A percentile compares a stretch with the other conserved stretches of the same genome.
Conservation (phyloP, 2,329 filamentous ascomycete species). For the Westerdykella ornata region DNA sequence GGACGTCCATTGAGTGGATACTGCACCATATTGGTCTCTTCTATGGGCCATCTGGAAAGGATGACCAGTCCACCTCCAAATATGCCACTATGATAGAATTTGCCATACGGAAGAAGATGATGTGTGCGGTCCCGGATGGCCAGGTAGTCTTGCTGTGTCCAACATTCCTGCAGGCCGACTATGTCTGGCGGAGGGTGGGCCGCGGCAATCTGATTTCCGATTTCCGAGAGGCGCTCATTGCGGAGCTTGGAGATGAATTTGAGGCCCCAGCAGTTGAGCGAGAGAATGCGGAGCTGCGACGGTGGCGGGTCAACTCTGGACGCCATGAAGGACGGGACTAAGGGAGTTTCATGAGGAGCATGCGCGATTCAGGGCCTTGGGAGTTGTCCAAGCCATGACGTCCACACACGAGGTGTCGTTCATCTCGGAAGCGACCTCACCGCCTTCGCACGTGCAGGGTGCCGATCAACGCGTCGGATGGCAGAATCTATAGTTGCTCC, state of each 20-base stretch:
- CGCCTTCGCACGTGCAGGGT: conserved; percentile 2
- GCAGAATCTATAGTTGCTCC: conserved; percentile 4
- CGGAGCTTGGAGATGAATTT: conserved; percentile 78
- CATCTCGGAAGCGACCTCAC: conserved; percentile 1
- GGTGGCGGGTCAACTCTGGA: conserved; percentile 26
- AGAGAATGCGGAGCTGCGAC: conserved; percentile 65
- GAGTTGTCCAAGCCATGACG: too few species aligned
- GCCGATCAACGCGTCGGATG: background rate
- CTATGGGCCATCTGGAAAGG: conserved; percentile 85
- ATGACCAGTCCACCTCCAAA: conserved; percentile 88
- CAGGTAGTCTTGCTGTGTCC: conserved; percentile 77
- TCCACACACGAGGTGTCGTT: conserved; percentile 1
- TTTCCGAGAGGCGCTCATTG: conserved; percentile 70
- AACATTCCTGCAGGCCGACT: conserved; percentile 92
- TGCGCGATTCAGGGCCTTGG: too few species aligned
- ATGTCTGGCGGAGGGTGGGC: conserved; percentile 67
- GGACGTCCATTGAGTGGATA: conserved; percentile 93
- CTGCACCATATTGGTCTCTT: conserved; percentile 74
- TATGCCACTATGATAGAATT: conserved; percentile 85
- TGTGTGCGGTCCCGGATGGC: conserved; percentile 67
- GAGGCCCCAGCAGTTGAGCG: conserved; percentile 95
- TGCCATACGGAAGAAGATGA: conserved; percentile 74
- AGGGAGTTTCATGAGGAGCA: background rate
- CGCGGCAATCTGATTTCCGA: conserved; percentile 69
- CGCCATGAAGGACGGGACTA: conserved; percentile 16